Conservation (phyloP, 2,329 filamentous ascomycete species). For the Penicillium sp. region DNA sequence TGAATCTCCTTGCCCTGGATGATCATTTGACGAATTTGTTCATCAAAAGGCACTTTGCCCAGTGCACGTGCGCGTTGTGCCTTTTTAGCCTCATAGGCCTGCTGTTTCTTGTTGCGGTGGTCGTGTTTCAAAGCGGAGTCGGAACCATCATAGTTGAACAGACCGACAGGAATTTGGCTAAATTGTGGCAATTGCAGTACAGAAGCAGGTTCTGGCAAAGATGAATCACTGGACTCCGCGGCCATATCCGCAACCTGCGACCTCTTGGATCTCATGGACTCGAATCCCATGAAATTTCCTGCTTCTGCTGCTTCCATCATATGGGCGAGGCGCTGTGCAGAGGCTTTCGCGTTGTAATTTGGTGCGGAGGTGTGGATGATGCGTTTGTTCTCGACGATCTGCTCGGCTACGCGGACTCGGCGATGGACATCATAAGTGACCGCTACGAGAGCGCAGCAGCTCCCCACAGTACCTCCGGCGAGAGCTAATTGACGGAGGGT, state of each 20-base stretch:
- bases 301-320: constrained; percentile 48
- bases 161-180: not conserved
- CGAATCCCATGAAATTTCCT: constrained; percentile 42
- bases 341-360: constrained; percentile 41
- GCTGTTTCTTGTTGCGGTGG: not conserved
- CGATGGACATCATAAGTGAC: constrained; percentile 45
- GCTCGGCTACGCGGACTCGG: constrained; percentile 41
- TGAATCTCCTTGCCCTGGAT: constrained; percentile 31
- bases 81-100: constrained; percentile 5
- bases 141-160: not conserved
- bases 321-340: constrained; percentile 35
- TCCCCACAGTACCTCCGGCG: constrained; percentile 39
- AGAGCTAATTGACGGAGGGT: constrained; percentile 37
- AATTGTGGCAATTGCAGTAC: not conserved
- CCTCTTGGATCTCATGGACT: constrained; percentile 34
- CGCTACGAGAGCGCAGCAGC: constrained; percentile 41
- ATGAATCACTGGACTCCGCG: not conserved
- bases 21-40: constrained; percentile 27
- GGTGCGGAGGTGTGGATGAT: constrained; percentile 41
- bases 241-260: constrained; percentile 1
- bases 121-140: constrained; percentile 4
- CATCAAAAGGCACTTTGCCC: constrained; percentile 13
- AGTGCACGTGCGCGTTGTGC: constrained; percentile 1
- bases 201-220: not conserved
- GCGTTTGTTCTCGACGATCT: constrained; percentile 45